A percentile compares a stretch with the other conserved stretches of the same genome.
These are phyloP conservation scores for Fusarium ramigenum DNA, from an alignment of 2,329 filamentous ascomycete species.

Conservation along the genomic window DNA sequence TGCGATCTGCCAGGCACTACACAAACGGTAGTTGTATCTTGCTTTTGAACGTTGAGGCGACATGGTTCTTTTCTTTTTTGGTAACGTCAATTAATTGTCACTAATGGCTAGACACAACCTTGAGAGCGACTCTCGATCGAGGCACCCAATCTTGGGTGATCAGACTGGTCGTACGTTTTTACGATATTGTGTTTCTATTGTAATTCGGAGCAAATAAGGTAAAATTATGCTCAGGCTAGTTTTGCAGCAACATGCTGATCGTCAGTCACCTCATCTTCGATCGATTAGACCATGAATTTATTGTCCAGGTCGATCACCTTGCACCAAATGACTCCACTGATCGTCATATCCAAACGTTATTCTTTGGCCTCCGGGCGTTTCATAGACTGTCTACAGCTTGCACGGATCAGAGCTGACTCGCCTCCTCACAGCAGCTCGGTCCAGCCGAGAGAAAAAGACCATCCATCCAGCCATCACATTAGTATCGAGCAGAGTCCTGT, in stretches of 20 bases:
- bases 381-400: neutral
- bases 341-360: slow-evolving; percentile 11
- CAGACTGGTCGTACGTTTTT: slow-evolving; percentile 22
- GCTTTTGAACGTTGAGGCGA: slow-evolving; percentile 18
- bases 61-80: slow-evolving; percentile 4
- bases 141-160: neutral
- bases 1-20: slow-evolving; percentile 6
- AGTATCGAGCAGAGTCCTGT: neutral
- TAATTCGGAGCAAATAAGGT: neutral
- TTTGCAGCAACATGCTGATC: slow-evolving; percentile 6
- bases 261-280: slow-evolving; percentile 27
- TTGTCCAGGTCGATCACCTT: slow-evolving; percentile 2
- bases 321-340: slow-evolving; percentile 13
- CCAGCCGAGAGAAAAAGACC: neutral
- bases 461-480: neutral
- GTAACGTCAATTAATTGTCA: neutral
- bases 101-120: neutral
- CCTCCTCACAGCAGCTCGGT: neutral
- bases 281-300: slow-evolving; percentile 22
- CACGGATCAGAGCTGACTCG: slow-evolving; percentile 14
- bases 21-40: slow-evolving; percentile 10
- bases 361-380: slow-evolving; percentile 5
- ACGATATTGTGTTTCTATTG: neutral
- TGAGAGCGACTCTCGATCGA: neutral
- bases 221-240: neutral